Evolutionary conservation across 345 rosid genomes (phyloP), one percentile per base, ranked within the genome.

Genomic region (Cardamine occulta): DNA sequence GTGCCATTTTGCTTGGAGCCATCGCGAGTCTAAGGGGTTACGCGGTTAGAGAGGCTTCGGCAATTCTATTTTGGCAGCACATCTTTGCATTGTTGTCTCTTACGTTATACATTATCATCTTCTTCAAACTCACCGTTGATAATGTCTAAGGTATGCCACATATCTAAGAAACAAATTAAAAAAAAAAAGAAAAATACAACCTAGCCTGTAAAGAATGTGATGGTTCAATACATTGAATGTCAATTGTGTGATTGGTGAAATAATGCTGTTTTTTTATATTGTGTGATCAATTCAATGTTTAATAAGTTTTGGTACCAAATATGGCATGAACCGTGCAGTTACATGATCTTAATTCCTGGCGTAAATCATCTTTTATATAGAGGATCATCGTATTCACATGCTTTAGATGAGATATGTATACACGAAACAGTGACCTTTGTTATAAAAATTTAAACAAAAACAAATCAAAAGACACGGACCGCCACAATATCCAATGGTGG

Each of bases 21-120:
- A 92, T 92, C 37, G 96, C 97, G 14, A 89, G 97, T 70, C 84
- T 92, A 83, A 86, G 99, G 58, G 91, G 88, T 51, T 92, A 92
- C 47, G 99, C 97, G 0, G 97, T 90, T 23, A 82, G 82, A 53
- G 97, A 92, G 79, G 93, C 97, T 21, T 92, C 97, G 0, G 97
- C 96, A 7, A 87, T 95, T 82, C 85, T 92, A 47, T 95, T 95
- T 83, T 95, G 99, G 99, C 97, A 95, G 74, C 96, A 92, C 58
- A 68, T 88, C 13, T 76, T 87, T 52, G 99, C 99, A 1, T 82
- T 95, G 7, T 77, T 90, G 70, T 88, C 99, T 48, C 85, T 95
- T 52, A 86, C 99, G 7, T 60, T 90, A 31, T 95, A 88, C 59
- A 80, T 92, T 28, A 77, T 88, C 40, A 45, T 90, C 78, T 91